Base-by-base conservation (phyloP, 192 early-diverging fungal genomes). In the Lobosporangium transversale region DNA sequence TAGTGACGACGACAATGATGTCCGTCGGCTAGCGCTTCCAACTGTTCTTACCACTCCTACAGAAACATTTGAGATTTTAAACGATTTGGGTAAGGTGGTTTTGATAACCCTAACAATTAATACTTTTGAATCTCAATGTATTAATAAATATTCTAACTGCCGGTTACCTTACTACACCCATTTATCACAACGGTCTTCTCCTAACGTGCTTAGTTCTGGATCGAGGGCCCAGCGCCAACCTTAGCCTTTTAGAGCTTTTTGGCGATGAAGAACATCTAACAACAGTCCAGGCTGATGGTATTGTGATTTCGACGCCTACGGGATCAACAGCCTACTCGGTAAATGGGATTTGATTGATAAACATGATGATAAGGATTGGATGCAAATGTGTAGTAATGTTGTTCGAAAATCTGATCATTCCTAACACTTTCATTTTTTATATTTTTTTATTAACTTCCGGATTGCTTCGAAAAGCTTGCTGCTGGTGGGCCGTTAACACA, bases 401-500 rank as follows among this genome's bases (percentile, higher is more conserved):
- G 17, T 47, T 7, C 7, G 20, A 3, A 32, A 21, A 36, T 36
- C 17, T 20, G 6, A 55, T 29, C 32, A 35, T 26, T 3, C 14
- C 17, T 33, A 32, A 37, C 17, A 12, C 4, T 3, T 42, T 47
- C 42, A 55, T 21, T 48, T 23, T 14, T 5, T 15, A n/a, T 2
- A 42, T 5, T n/a, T n/a, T n/a, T n/a, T n/a, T n/a, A n/a, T n/a
- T n/a, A n/a, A n/a, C n/a, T n/a, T n/a, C n/a, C n/a, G n/a, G n/a
- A n/a, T 35, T 51, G 1, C 48, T 55, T 14, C 8, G 83, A 78
- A 36, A 85, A 88, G 78, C 70, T 94, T 15, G 92, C 94, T n/a
- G 96, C 96, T 3, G 97, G 97, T 30, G 97, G 97, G 1, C 93
- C 94, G 20, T 79, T 99, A 29, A 96, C 96, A 15, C 97, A 99